Base-by-base conservation (phyloP, 805 yeast species). In the Nakazawaea holstii region DNA sequence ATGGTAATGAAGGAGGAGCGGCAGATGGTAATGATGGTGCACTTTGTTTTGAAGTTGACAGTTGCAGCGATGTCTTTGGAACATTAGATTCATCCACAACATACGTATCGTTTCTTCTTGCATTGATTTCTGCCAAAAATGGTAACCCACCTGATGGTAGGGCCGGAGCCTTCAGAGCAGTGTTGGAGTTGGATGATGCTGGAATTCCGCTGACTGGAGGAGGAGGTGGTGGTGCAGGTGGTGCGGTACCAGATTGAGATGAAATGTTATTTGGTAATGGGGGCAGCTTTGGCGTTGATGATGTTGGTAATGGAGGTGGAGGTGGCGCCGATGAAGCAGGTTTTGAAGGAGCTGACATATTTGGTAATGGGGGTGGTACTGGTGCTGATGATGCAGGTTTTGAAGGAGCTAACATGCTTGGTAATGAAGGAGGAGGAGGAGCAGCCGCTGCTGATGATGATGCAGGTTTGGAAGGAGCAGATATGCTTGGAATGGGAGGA, bases 111-210 rank as follows among this genome's bases (percentile, higher is more conserved):
- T 73, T 69, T 60, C 84, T 67, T 58, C 74, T 77, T 33, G 74
- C 71, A 50, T 79, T 77, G 43, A 80, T 80, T 50, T 79, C 77
- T 1, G 79, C 80, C 43, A 80, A 66, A 53, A 80, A 80, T 5
- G 87, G 85, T 17, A 79, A 58, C 0, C 71, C 75, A 2, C 78
- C 79, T 29, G 64, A 65, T 6, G 62, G 50, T 11, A 58, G 55
- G 4, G 55, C 57, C 51, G 53, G 29, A 29, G 55, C 46, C 7
- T 49, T 45, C 45, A 55, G 51, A 20, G 55, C 8, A 58, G 48
- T 14, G 60, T 45, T 10, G 59, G 55, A 20, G 9, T 59, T 49
- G 2, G 53, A 41, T n/a, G 60, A 54, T 8, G 52, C 37, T 10
- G 42, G 14, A n/a, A 24, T 28, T 13, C 17, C 40, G 4, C 13